phyloP scores from a whole-genome alignment of 1,139 yeast species.

The Hanseniaspora gamundiae region DNA sequence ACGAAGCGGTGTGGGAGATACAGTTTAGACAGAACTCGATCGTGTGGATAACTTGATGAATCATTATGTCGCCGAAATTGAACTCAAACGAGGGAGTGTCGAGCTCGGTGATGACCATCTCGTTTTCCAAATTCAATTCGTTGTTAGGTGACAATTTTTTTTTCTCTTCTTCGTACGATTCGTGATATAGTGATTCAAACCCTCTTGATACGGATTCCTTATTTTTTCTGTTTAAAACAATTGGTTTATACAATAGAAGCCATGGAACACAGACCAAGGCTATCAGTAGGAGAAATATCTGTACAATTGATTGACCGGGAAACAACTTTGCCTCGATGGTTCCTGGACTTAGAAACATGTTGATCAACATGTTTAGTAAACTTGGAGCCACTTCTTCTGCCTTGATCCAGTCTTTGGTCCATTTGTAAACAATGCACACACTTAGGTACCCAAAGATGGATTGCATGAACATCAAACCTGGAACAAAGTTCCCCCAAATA shows the following conservation, averaged over 20 bases:
- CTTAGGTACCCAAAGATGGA: constrained; percentile 72
- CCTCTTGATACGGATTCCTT: constrained; percentile 18
- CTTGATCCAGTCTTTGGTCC: constrained; percentile 71
- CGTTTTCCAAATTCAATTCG: constrained; percentile 20
- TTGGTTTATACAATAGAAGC: constrained; percentile 58
- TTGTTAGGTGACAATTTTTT: constrained; percentile 9
- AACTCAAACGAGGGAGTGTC: constrained; percentile 40
- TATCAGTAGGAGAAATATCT: constrained; percentile 42
- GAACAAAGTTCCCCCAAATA: constrained; percentile 64
- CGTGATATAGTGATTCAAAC: constrained; percentile 25
- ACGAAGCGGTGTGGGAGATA: constrained; percentile 72
- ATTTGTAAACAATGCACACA: constrained; percentile 60
- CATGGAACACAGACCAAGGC: constrained; percentile 73
- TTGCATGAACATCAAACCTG: constrained; percentile 73
- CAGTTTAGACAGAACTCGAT: constrained; percentile 70
- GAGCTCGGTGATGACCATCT: constrained; percentile 26
- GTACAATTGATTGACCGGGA: constrained; percentile 50
- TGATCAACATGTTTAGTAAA: constrained; percentile 65
- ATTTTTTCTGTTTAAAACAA: constrained; percentile 29
- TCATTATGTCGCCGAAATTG: constrained; percentile 63
- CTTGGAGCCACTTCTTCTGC: constrained; percentile 65
- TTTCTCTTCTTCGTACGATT: constrained; percentile 19
- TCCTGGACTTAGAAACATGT: constrained; percentile 75
- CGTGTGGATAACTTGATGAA: constrained; percentile 70
- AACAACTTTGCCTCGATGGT: constrained; percentile 54